Evolutionary conservation across 2,329 filamentous ascomycete genomes (phyloP).

Genomic region (Colletotrichum nymphaeae): DNA sequence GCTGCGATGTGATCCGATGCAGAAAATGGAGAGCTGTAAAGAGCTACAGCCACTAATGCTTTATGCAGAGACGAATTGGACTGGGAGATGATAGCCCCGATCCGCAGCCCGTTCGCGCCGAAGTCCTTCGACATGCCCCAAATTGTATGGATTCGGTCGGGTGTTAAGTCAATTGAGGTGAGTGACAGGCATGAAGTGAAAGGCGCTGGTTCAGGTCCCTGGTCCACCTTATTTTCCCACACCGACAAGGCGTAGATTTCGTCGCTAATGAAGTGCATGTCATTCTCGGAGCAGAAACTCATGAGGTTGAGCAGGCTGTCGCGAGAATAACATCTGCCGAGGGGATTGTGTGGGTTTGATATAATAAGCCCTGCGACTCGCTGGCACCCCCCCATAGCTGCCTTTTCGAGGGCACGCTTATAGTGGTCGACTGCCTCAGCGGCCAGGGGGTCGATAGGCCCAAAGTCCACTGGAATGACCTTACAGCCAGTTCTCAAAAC

Average conservation of each 20-base stretch:
- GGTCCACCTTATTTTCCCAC: conserved; percentile 38
- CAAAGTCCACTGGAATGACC: background rate
- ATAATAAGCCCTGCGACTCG: background rate
- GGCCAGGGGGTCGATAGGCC: background rate
- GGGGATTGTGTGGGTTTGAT: conserved; percentile 63
- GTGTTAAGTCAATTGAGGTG: conserved; percentile 48
- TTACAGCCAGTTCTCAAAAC: conserved; percentile 50
- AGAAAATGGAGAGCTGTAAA: conserved; percentile 18
- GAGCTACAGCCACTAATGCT: background rate
- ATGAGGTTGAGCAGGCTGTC: conserved; percentile 56
- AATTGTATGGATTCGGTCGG: conserved; percentile 53
- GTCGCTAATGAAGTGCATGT: conserved; percentile 66
- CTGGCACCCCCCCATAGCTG: background rate
- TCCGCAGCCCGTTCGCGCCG: conserved; percentile 54
- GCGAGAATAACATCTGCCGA: conserved; percentile 58
- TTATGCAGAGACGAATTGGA: conserved; percentile 39
- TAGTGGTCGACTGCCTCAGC: conserved; percentile 39
- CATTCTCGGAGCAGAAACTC: conserved; percentile 59
- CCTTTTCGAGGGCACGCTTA: conserved; percentile 57
- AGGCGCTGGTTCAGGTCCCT: no score
- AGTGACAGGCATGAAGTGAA: conserved; percentile 53
- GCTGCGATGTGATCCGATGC: conserved; percentile 13
- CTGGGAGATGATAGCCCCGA: conserved; percentile 45
- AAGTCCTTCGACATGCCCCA: conserved; percentile 50
- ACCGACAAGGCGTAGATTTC: conserved; percentile 68